Base-by-base conservation (phyloP, 305 asterid species). In the Fraxinus dipetala region DNA sequence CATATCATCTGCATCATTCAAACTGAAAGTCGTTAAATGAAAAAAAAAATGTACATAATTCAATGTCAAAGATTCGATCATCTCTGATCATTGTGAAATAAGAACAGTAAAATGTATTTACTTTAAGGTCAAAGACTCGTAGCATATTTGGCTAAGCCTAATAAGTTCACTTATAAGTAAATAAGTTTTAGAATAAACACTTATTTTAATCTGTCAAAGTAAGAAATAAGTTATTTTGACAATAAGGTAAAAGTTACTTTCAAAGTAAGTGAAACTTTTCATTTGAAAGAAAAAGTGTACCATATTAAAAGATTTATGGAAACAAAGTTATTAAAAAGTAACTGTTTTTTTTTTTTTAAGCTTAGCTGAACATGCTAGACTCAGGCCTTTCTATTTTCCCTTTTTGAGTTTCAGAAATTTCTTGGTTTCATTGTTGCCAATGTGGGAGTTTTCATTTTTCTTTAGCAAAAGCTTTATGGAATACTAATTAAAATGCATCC, bases 1-100 rank as follows among this genome's bases (percentile, higher is more conserved):
- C 93, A 91, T 80, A 90, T 34, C 96, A 95, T 94, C 99, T 96
- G 86, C 87, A 89, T 84, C 83, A 81, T 65, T 48, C 36, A 59
- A 76, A 36, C 34, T 9, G 28, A 79, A 65, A 20, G 20, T 18
- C 26, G 0, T 56, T 2, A 56, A 56, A 45, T 45, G 18, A 45
- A 45, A 45, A 45, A 45, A 11, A 45, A 45, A 11, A 13, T 45
- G 54, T 45, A 45, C 18, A 45, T 45, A 45, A 45, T 36, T 63
- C 54, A 45, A 45, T 45, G 18, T 45, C 54, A 11, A 45, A 45
- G n/a, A 45, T 45, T 45, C n/a, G 5, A 13, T 45, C 54, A 45
- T 2, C 54, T 45, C 18, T 45, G 54, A 45, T 45, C 54, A 13
- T 45, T 45, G 54, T 45, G 54, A 45, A 45, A 45, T 45, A 45